Evolutionary conservation across 306 rosid genomes (phyloP).

Genomic region (Rosa multiflora): DNA sequence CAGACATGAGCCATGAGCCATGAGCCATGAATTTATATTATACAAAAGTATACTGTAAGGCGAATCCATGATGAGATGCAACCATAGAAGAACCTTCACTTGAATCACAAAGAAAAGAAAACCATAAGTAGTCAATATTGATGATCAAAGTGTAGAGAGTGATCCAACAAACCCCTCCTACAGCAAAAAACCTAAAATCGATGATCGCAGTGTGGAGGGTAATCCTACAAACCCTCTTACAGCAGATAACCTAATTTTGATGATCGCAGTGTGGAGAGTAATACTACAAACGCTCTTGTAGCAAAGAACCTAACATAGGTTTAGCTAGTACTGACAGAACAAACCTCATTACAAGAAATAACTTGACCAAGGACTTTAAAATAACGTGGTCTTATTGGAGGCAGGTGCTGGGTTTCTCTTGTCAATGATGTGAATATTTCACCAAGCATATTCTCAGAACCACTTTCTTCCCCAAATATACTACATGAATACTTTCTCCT

Average conservation of each 20-base stretch:
- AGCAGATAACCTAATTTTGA: not conserved
- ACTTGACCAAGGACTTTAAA: not conserved
- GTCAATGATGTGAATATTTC: not conserved
- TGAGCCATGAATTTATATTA: not conserved
- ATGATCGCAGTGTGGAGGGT: not conserved
- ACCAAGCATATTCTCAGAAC: too few relatives aligned
- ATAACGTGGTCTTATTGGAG: not conserved
- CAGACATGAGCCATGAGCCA: constrained; percentile 8
- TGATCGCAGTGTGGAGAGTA: not conserved
- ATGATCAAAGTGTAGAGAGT: not conserved
- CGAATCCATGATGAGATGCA: not conserved
- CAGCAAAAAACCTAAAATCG: not conserved
- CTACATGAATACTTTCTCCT: not conserved
- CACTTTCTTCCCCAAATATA: not conserved
- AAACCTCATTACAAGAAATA: not conserved
- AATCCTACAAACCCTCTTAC: not conserved
- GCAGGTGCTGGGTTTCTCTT: not conserved
- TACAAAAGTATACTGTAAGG: not conserved
- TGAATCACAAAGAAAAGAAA: not conserved
- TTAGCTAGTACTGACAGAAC: not conserved
- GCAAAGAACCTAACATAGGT: not conserved
- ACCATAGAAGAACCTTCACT: not conserved
- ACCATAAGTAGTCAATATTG: not conserved
- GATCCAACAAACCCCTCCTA: not conserved
- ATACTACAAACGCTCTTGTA: not conserved